Base-by-base conservation (phyloP, 2,329 filamentous ascomycete species). In the Arachnopeziza araneosa region DNA sequence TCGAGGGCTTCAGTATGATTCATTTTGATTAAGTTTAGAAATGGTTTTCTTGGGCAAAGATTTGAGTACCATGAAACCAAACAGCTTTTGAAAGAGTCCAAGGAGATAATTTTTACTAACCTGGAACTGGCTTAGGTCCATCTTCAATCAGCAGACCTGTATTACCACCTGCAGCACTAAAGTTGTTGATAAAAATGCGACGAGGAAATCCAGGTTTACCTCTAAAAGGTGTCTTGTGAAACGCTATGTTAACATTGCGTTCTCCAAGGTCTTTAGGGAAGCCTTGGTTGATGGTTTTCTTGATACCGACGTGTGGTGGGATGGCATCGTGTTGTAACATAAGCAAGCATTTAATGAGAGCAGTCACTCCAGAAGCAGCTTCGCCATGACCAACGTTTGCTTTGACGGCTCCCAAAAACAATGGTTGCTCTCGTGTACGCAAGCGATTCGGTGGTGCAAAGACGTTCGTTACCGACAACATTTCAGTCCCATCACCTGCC, bases 401-500 rank as follows among this genome's bases (percentile, higher is more conserved):
- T 66, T 89, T 89, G 6, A 84, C 79, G 0, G 85, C 78, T 6
- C 87, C 87, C 0, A 89, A 82, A 24, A 44, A 81, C 1, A 89
- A 75, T 0, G 83, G 81, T n/a, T 77, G 62, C 14, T 74, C 68
- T 7, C 26, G 19, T 17, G 36, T 51, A 51, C 84, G 77, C 58
- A 69, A 76, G 50, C 76, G 75, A 64, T 79, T 73, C 58, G 77
- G 75, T 23, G 82, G 81, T 50, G 82, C 83, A 64, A 86, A 87
- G 17, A 81, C 77, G 54, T 82, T 80, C 49, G 85, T 93, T 53
- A 95, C 88, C 0, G 88, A 91, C 0, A 84, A 78, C 86, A 93
- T 92, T 72, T 96, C 91, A 3, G 84, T 87, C 12, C 84, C 84
- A 69, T 96, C 91, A 63, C 89, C 91, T 48, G 88, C 90, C 72